Evolutionary conservation across 768 basidiomycete genomes (phyloP).

Genomic region (Termitomyces sp.): DNA sequence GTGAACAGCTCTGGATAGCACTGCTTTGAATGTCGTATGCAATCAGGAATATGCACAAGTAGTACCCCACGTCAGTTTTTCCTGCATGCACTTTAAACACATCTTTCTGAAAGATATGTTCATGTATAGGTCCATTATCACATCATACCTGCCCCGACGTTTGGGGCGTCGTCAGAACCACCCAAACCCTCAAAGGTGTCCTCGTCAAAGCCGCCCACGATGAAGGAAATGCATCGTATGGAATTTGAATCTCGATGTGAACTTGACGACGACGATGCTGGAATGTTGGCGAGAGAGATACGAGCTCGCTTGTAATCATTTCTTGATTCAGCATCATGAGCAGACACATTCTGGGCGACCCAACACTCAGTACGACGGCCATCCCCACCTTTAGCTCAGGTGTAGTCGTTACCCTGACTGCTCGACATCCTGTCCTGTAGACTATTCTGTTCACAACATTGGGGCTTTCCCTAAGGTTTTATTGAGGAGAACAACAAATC

Average conservation of each 20-base stretch:
- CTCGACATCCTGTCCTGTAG: neutral
- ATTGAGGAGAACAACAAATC: no score
- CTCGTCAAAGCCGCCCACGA: constrained; percentile 28
- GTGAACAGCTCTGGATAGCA: constrained; percentile 52
- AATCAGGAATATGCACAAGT: constrained; percentile 83
- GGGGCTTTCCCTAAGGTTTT: no score
- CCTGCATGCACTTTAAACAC: neutral
- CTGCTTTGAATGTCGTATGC: constrained; percentile 71
- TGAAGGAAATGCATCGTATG: constrained; percentile 52
- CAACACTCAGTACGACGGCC: no score
- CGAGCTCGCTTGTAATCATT: constrained; percentile 33
- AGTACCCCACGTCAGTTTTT: constrained; percentile 62
- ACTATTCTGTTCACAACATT: no score
- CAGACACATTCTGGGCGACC: neutral
- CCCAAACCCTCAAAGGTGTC: constrained; percentile 1
- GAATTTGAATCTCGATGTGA: constrained; percentile 57
- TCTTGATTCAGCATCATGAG: neutral
- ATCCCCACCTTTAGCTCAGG: no score
- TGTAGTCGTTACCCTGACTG: no score
- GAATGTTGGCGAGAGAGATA: constrained; percentile 39
- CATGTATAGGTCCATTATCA: constrained; percentile 65
- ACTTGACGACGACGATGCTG: constrained; percentile 58
- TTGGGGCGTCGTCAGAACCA: constrained; percentile 20
- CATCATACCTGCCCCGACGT: constrained; percentile 65
- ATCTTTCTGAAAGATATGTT: neutral